Conservation (phyloP, 306 rosid species). For the Lathyrus oleraceus region DNA sequence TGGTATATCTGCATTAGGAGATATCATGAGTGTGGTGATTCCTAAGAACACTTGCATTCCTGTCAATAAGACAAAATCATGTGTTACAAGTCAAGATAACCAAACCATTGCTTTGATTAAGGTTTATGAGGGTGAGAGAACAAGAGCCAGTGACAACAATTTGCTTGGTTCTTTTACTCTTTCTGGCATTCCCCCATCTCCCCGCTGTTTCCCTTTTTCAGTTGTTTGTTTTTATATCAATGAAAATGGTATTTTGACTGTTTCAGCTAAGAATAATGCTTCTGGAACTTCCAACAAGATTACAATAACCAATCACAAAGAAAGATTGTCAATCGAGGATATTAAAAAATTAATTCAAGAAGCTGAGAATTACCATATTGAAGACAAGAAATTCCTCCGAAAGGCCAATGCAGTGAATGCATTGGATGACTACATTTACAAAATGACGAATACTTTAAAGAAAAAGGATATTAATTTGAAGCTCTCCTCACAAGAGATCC, state of each 20-base stretch:
- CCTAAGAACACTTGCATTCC: slow-evolving; percentile 55
- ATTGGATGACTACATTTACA: slow-evolving; percentile 42
- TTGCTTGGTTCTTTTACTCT: slow-evolving; percentile 39
- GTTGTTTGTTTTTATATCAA: slow-evolving; percentile 36
- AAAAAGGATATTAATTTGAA: slow-evolving; percentile 10
- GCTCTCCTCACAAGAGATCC: slow-evolving; percentile 6
- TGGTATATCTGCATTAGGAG: not conserved
- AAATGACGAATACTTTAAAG: slow-evolving; percentile 39
- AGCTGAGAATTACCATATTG: slow-evolving; percentile 41
- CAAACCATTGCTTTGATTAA: slow-evolving; percentile 31
- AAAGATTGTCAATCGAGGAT: slow-evolving; percentile 42
- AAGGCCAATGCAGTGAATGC: slow-evolving; percentile 36
- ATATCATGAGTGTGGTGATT: not conserved
- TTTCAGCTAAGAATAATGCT: not conserved
- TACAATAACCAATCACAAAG: slow-evolving; percentile 25
- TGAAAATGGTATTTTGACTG: not conserved
- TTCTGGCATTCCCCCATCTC: slow-evolving; percentile 40
- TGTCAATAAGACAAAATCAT: not conserved
- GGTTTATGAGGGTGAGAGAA: slow-evolving; percentile 5
- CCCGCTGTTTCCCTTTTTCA: slow-evolving; percentile 33
- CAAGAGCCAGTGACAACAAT: slow-evolving; percentile 39
- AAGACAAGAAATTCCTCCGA: slow-evolving; percentile 44
- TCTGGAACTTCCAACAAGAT: not conserved
- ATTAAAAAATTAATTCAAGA: slow-evolving; percentile 47
- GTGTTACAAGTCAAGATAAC: not conserved